A percentile compares a stretch with the other conserved stretches of the same genome.
Conservation (phyloP, 2,329 filamentous ascomycete species). For the Tolypocladium ovalisporum region DNA sequence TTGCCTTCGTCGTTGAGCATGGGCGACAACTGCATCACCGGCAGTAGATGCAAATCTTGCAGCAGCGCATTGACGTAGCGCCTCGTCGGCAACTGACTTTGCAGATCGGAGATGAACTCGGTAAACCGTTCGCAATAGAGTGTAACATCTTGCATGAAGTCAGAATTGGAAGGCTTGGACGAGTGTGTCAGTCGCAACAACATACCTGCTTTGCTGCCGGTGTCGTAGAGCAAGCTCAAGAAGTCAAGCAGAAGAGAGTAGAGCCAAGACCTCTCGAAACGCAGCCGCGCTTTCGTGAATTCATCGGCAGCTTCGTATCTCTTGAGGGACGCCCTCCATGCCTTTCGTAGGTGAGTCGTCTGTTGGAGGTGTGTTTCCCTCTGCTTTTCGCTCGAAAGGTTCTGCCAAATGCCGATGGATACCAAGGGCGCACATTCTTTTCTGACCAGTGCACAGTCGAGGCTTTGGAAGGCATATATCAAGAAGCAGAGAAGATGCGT, state of each 20-base stretch:
- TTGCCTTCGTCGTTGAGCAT: slow-evolving; percentile 67
- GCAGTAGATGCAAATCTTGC: slow-evolving; percentile 72
- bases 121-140: slow-evolving; percentile 87
- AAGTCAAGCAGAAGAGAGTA: slow-evolving; percentile 81
- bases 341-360: slow-evolving; percentile 66
- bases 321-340: slow-evolving; percentile 81
- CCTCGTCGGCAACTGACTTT: slow-evolving; percentile 87
- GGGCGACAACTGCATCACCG: slow-evolving; percentile 68
- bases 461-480: slow-evolving; percentile 83
- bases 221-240: slow-evolving; percentile 57
- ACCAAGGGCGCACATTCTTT: slow-evolving; percentile 96
- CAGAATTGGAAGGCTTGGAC: slow-evolving; percentile 3
- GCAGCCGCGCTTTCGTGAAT: slow-evolving; percentile 61
- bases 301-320: slow-evolving; percentile 83
- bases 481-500: slow-evolving; percentile 83
- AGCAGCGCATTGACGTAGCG: slow-evolving; percentile 86
- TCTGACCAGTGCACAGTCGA: slow-evolving; percentile 78
- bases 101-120: slow-evolving; percentile 80
- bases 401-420: slow-evolving; percentile 92
- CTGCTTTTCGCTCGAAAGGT: slow-evolving; percentile 66
- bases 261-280: slow-evolving; percentile 90
- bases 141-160: slow-evolving; percentile 43
- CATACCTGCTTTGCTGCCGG: slow-evolving; percentile 34
- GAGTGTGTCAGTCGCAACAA: background rate
- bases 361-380: slow-evolving; percentile 65